Base-by-base conservation (phyloP, 805 yeast species). In the Candida ovalis region DNA sequence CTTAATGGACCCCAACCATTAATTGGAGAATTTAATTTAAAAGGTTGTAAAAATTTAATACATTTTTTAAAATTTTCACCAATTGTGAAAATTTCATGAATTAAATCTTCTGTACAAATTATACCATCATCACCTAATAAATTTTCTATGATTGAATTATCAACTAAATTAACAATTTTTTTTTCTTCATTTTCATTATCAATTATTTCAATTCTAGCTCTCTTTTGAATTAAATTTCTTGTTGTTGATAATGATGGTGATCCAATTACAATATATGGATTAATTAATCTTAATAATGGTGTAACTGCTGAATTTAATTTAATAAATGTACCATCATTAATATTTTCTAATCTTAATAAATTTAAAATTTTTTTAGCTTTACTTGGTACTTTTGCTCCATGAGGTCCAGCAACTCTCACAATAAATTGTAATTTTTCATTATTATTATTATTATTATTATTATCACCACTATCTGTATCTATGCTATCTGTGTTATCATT, bases 71-170 rank as follows among this genome's bases (percentile, higher is more conserved):
- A 87, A 52, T 76, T 69, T 23, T 80, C 88, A 18, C 89, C 86
- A 56, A 85, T 59, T 17, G 81, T 64, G 19, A 72, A 73, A 46
- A 87, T 74, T 68, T 86, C 92, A 61, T 83, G 88, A 46, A 87
- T 78, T 48, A 87, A 73, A 68, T 87, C 95, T 70, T 87, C 94
- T 18, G 85, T 77, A 78, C 95, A 87, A 53, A 87, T 81, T 51
- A 84, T 71, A 25, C 92, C 90, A 46, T 73, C 70, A 8, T 84
- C 86, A 37, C 84, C 84, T 52, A 87, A 73, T 59, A 74, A 71
- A 59, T 86, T 90, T 69, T 87, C 95, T 45, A 87, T 83, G 37
- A 82, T 67, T 58, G 80, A 82, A 71, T 87, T 87, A 67, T 84
- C 89, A 64, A 86, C 87, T 57, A 87, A 69, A 49, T 81, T 76